Evolutionary conservation across 371 early-diverging fungal species (phyloP), one percentile per base, ranked within the genome.

Genomic region (Batkoa obscura): DNA sequence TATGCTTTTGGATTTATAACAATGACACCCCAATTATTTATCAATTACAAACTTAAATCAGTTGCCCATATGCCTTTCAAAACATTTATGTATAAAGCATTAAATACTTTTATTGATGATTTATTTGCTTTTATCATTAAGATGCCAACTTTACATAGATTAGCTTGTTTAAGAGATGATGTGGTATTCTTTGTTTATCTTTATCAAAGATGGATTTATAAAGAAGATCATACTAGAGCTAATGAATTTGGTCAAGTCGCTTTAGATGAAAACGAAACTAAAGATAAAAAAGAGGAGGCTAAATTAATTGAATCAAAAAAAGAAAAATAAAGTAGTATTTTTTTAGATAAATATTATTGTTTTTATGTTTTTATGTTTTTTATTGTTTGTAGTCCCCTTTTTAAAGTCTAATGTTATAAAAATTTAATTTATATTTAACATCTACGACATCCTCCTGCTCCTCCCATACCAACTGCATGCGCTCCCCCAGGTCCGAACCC

Each of bases 211-310:
- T 88, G 82, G 71, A 72, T 76, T 31, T 94, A 94, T 69, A 84
- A 81, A 50, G 84, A 80, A 13, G 94, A 94, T 66, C 79, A 79
- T 56, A 76, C 74, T 12, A 74, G 94, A 37, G 78, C 85, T 53
- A 94, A 94, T 65, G 94, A 94, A 68, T 94, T 79, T 73, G 93
- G 90, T 31, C 90, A 90, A 63, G 85, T 88, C 3, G 88, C 81
- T 15, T 70, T 69, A 8, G 77, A 60, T 8, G 23, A 59, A 17
- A 60, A 64, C 45, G 42, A 57, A 15, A n/a, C n/a, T n/a, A n/a
- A n/a, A n/a, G n/a, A n/a, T n/a, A n/a, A n/a, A n/a, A n/a, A n/a
- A n/a, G 53, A 50, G 34, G 32, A 3, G 5, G 3, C 3, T 3
- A 35, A 35, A 35, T 50, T 15, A 3, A 46, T 10, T 6, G 47